Evolutionary conservation across 2,329 filamentous ascomycete genomes (phyloP).

Genomic region (Exophiala bonariae): DNA sequence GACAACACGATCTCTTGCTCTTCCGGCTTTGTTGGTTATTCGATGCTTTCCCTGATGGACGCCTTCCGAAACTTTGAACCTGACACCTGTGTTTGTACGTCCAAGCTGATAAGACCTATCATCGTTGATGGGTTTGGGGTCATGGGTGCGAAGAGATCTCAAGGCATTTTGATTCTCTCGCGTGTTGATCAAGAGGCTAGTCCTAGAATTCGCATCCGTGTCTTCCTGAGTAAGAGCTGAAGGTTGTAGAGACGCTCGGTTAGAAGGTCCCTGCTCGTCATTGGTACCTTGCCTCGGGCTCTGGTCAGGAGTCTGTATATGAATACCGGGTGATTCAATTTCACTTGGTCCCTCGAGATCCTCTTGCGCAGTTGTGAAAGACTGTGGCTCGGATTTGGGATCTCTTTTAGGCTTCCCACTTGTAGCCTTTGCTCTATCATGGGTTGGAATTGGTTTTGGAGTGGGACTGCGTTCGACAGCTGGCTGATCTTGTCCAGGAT

Average conservation of each 20-base stretch:
- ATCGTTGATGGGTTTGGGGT: slow-evolving; percentile 22
- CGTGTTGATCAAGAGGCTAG: slow-evolving; percentile 13
- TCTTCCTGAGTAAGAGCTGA: slow-evolving; percentile 12
- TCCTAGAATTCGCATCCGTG: slow-evolving; percentile 22
- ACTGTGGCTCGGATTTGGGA: background rate
- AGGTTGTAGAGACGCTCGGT: slow-evolving; percentile 3
- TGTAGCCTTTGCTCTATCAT: slow-evolving; percentile 9
- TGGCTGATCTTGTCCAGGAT: background rate
- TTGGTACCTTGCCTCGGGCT: background rate
- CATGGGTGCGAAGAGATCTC: slow-evolving; percentile 20
- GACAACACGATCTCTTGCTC: slow-evolving; percentile 37
- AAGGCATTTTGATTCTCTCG: background rate
- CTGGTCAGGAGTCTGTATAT: background rate
- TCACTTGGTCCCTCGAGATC: background rate
- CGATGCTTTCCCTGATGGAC: slow-evolving; percentile 41
- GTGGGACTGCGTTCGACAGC: slow-evolving; percentile 1
- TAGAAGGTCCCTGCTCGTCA: slow-evolving; percentile 1
- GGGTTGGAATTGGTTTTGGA: slow-evolving; percentile 13
- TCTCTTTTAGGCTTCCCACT: background rate
- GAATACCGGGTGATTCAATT: background rate
- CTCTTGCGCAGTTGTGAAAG: background rate
- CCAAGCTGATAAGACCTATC: slow-evolving; percentile 11
- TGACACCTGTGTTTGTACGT: slow-evolving; percentile 31
- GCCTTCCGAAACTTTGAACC: slow-evolving; percentile 47
- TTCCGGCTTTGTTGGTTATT: slow-evolving; percentile 38